phyloP scores from a whole-genome alignment of 2,329 filamentous ascomycete genomes.

The Cladophialophora yegresii region DNA sequence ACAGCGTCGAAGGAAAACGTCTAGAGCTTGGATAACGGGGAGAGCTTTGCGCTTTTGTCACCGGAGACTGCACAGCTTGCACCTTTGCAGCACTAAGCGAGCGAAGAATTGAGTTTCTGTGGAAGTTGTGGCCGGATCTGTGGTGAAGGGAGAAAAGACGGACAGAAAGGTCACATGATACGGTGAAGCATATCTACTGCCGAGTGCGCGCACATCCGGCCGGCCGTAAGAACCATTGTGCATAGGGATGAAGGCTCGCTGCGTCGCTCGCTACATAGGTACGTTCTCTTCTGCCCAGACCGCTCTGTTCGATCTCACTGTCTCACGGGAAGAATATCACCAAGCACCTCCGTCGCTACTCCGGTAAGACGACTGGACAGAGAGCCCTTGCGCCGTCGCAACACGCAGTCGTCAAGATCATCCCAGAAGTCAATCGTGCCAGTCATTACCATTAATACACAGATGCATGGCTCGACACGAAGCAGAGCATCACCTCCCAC shows the following conservation, averaged over 20 bases:
- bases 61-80: neutral
- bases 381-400: neutral
- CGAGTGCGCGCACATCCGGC: neutral
- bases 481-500: slow-evolving; percentile 24
- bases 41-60: neutral
- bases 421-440: slow-evolving; percentile 22
- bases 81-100: neutral
- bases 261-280: neutral
- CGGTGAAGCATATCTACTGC: neutral
- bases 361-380: neutral
- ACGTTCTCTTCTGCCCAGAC: neutral
- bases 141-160: neutral
- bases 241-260: neutral
- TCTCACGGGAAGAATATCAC: neutral
- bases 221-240: neutral
- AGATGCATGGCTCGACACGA: neutral
- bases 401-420: slow-evolving; percentile 19
- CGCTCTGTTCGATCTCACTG: neutral
- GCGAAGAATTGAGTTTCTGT: neutral
- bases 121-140: neutral
- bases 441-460: slow-evolving; percentile 21
- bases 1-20: slow-evolving; percentile 1
- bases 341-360: neutral
- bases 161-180: neutral
- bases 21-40: neutral